phyloP scores from a whole-genome alignment of 768 basidiomycete species.

The Lentinula sp. region DNA sequence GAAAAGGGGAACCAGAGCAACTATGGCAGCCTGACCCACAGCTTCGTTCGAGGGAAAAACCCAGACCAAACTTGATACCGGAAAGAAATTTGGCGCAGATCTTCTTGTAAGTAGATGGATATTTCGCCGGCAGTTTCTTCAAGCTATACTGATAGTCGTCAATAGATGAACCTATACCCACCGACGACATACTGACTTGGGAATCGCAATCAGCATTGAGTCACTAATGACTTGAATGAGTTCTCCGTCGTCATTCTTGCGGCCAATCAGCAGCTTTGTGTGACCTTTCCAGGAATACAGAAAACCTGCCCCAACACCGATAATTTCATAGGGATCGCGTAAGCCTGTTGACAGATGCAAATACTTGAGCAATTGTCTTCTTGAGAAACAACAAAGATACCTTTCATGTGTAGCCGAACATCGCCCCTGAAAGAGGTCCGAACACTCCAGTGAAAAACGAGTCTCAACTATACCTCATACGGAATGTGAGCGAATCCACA shows the following conservation, averaged over 20 bases:
- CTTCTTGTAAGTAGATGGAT: slow-evolving; percentile 42
- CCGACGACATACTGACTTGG: slow-evolving; percentile 52
- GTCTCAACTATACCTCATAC: slow-evolving; percentile 43
- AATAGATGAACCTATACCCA: slow-evolving; percentile 5
- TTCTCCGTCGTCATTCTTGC: slow-evolving; percentile 67
- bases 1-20: slow-evolving; percentile 57
- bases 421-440: slow-evolving; percentile 62
- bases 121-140: slow-evolving; percentile 11
- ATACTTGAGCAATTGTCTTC: neutral
- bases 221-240: slow-evolving; percentile 80
- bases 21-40: slow-evolving; percentile 66
- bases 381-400: slow-evolving; percentile 26
- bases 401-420: slow-evolving; percentile 82
- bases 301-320: slow-evolving; percentile 78
- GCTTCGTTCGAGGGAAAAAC: slow-evolving; percentile 75
- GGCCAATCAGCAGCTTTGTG: slow-evolving; percentile 64
- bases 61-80: slow-evolving; percentile 84
- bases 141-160: slow-evolving; percentile 12
- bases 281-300: slow-evolving; percentile 78
- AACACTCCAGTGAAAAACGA: slow-evolving; percentile 81
- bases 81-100: slow-evolving; percentile 79
- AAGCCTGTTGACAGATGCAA: slow-evolving; percentile 43
- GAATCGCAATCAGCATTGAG: slow-evolving; percentile 76
- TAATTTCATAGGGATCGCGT: slow-evolving; percentile 70
- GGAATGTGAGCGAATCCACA: neutral